Base-by-base conservation (phyloP, 495 filamentous ascomycete genomes). In the Achaetomiella virescens region DNA sequence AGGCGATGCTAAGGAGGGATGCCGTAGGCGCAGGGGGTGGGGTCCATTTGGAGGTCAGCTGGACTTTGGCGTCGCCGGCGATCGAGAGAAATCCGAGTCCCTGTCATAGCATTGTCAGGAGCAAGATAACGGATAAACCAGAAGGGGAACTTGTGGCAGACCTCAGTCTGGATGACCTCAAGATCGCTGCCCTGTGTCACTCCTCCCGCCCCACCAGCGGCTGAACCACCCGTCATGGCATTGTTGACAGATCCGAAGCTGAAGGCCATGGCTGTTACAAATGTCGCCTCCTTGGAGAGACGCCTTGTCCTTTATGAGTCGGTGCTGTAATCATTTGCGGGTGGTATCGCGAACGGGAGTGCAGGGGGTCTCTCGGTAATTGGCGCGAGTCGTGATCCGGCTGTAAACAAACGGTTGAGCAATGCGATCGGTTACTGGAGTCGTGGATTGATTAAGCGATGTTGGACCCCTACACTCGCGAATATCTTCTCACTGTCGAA, bases 1-100 rank as follows among this genome's bases (percentile, higher is more conserved):
- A 81, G 31, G 95, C 91, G 60, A 97, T 80, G 63, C 85, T 85
- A 45, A 99, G 76, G 36, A 99, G 84, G n/a, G 90, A 89, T 41
- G 87, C 82, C 22, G 86, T 91, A 3, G 90, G 79, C 10, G 83
- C 75, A n/a, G 93, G 95, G 44, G 90, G 77, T 25, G 75, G 71
- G 31, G 88, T 83, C 88, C 92, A 99, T 66, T 84, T 79, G 36
- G 88, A 78, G 1, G 90, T 85, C 42, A 97, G 80, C 61, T 83
- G 85, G 60, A 99, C 70, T 67, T 90, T 95, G 48, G 83, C 81
- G 54, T 96, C 93, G 58, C 89, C 84, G 29, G 82, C 77, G 25
- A 96, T 66, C 15, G 89, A 79, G 61, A 86, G 79, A 70, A 97
- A 97, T 1, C 89, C 91, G 37, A 98, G 74, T 60, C 82, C 81